These are phyloP conservation scores for Pleurotus citrinopileatus DNA, from an alignment of 768 basidiomycete species.

Conservation along the genomic window DNA sequence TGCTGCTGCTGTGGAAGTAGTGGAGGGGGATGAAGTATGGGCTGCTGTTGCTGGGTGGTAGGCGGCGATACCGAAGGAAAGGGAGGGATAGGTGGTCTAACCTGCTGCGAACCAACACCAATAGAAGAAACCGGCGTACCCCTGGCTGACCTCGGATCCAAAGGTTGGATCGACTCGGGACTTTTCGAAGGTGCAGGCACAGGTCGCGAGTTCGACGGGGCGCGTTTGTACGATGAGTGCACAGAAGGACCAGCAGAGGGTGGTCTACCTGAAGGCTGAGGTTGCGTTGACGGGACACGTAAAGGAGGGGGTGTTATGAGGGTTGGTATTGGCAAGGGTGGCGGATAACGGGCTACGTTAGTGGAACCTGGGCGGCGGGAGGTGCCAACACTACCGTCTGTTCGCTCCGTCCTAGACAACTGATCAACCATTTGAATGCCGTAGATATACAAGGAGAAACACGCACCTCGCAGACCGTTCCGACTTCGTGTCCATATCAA, in stretches of 20 bases:
- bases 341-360: background rate
- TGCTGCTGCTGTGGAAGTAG: no score
- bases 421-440: background rate
- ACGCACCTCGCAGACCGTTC: conserved; percentile 6
- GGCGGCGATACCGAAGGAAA: no score
- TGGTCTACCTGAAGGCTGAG: background rate
- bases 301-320: background rate
- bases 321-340: background rate
- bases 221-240: background rate
- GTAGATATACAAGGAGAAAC: background rate
- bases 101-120: no score
- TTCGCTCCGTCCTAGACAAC: background rate
- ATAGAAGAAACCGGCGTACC: conserved; percentile 4
- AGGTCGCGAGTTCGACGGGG: conserved; percentile 3
- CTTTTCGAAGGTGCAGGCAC: conserved; percentile 19
- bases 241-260: background rate
- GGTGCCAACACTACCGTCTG: background rate
- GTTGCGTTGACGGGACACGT: conserved; percentile 5
- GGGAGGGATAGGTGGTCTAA: no score
- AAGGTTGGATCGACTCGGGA: conserved; percentile 6
- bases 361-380: background rate
- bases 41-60: conserved; percentile 5
- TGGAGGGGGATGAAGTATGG: conserved; percentile 11
- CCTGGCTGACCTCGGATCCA: conserved; percentile 1
- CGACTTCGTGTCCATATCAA: conserved; percentile 19